phyloP scores from a whole-genome alignment of 1,284 basidiomycete species.

The Mrakiaceae sp. region DNA sequence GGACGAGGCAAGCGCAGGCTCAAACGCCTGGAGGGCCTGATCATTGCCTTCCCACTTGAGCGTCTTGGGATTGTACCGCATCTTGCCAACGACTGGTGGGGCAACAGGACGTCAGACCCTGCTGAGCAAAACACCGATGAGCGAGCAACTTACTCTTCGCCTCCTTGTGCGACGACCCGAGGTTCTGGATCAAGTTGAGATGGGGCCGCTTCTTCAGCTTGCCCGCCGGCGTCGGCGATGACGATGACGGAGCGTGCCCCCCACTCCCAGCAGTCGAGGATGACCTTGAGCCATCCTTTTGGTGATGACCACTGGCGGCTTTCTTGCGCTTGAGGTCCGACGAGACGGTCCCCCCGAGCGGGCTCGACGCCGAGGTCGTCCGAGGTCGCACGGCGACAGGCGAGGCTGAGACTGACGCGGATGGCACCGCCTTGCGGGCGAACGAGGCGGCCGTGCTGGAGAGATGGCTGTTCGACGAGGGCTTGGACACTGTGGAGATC shows the following conservation, averaged over 20 bases:
- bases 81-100: slow-evolving; percentile 67
- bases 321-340: slow-evolving; percentile 17
- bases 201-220: slow-evolving; percentile 49
- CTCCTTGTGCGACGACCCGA: slow-evolving; percentile 55
- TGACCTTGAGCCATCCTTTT: background rate
- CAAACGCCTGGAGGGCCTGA: slow-evolving; percentile 75
- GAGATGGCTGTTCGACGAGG: background rate
- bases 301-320: background rate
- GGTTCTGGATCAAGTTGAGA: slow-evolving; percentile 76
- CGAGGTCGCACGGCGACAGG: no score
- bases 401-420: background rate
- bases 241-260: no score
- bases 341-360: background rate
- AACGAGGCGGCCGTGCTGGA: no score
- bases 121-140: background rate
- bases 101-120: no score
- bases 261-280: slow-evolving; percentile 17
- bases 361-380: no score
- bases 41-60: slow-evolving; percentile 97
- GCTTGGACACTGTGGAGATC: background rate
- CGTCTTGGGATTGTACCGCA: slow-evolving; percentile 87
- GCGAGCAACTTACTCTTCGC: background rate
- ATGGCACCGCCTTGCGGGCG: background rate
- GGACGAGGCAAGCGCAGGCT: slow-evolving; percentile 64
- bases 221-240: background rate